Percentiles rank a stretch among this genome's conserved stretches.
phyloP scores from a whole-genome alignment of 768 basidiomycete species.

The Mycena galericulata region DNA sequence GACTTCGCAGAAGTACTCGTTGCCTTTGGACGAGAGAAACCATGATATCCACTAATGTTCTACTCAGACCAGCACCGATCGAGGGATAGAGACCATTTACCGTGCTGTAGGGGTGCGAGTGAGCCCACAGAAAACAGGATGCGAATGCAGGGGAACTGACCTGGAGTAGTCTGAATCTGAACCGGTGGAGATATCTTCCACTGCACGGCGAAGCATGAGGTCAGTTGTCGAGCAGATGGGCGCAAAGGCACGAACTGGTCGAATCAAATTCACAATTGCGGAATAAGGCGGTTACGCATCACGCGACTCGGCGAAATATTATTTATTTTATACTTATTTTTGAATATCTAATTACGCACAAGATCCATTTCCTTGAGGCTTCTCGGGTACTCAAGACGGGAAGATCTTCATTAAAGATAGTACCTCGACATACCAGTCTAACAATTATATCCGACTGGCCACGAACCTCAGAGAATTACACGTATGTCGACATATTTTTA shows the following conservation, averaged over 20 bases:
- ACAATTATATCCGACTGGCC: too few species aligned
- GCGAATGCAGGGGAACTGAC: too few species aligned
- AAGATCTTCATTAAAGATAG: too few species aligned
- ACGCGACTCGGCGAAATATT: too few species aligned
- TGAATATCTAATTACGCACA: too few species aligned
- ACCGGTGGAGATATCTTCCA: constrained; percentile 91
- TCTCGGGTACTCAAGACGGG: too few species aligned
- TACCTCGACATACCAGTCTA: too few species aligned
- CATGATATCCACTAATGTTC: constrained; percentile 91
- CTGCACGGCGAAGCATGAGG: constrained; percentile 48
- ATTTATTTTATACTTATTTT: too few species aligned
- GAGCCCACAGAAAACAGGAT: too few species aligned
- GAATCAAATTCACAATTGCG: constrained; percentile 12
- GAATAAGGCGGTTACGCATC: constrained; percentile 11
- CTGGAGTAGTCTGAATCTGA: constrained; percentile 98
- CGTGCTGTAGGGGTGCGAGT: constrained; percentile 44
- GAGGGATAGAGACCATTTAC: constrained; percentile 39
- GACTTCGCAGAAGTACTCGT: constrained; percentile 99
- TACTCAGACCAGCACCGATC: neutral
- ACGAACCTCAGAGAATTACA: too few species aligned
- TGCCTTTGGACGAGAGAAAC: constrained; percentile 97
- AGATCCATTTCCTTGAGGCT: too few species aligned
- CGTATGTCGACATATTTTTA: too few species aligned
- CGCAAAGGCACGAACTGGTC: constrained; percentile 15
- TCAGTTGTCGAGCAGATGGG: neutral